phyloP scores from a whole-genome alignment of 2,329 filamentous ascomycete species.

The Mycosphaerella sp. region DNA sequence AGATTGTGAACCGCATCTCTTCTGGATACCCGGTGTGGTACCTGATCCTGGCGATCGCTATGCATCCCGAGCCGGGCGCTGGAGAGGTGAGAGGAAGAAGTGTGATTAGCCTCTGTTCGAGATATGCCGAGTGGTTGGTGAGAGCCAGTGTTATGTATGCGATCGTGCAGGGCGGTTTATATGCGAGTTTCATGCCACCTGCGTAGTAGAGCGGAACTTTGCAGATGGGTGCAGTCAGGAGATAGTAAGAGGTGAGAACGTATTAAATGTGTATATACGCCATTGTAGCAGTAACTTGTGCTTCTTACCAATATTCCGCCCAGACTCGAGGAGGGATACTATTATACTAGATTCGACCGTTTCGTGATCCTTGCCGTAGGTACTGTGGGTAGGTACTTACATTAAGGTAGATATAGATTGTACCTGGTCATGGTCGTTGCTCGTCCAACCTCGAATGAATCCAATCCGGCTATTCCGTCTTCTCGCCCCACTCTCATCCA shows the following conservation, averaged over 20 bases:
- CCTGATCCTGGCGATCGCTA: conserved; percentile 60
- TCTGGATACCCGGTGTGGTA: conserved; percentile 91
- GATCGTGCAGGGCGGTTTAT: conserved; percentile 73
- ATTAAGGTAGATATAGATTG: too few relatives aligned
- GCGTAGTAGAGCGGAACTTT: conserved; percentile 40
- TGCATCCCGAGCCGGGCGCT: conserved; percentile 13
- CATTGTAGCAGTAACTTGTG: too few relatives aligned
- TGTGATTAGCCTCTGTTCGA: conserved; percentile 1
- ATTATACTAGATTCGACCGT: too few relatives aligned
- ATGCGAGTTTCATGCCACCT: conserved; percentile 84
- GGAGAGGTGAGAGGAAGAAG: not conserved
- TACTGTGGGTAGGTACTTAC: too few relatives aligned
- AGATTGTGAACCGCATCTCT: conserved; percentile 83
- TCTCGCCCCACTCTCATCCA: too few relatives aligned
- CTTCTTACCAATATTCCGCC: too few relatives aligned
- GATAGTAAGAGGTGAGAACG: not conserved
- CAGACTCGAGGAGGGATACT: too few relatives aligned
- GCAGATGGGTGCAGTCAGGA: not conserved
- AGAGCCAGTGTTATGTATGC: conserved; percentile 75
- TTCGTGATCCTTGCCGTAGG: too few relatives aligned
- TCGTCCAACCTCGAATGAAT: too few relatives aligned
- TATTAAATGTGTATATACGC: too few relatives aligned
- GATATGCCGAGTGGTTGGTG: conserved; percentile 40
- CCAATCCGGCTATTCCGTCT: too few relatives aligned
- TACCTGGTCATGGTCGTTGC: too few relatives aligned